These are phyloP conservation scores for Cercospora berteroae DNA, from an alignment of 2,329 filamentous ascomycete genomes.

Conservation along the genomic window DNA sequence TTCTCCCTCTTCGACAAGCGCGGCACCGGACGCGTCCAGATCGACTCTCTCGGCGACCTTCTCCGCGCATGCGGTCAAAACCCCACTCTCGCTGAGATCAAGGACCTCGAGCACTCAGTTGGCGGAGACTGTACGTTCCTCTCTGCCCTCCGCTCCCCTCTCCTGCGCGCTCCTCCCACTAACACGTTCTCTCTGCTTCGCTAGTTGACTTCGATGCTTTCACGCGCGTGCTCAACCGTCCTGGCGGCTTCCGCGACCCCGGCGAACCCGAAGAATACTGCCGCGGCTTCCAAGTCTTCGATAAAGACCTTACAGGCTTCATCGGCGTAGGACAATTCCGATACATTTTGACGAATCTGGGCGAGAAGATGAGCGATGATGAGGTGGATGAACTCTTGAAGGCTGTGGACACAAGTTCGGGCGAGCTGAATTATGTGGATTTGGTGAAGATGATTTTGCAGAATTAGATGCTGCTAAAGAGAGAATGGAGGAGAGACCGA, in stretches of 20 bases:
- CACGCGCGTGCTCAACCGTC: constrained; percentile 92
- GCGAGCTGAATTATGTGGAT: constrained; percentile 90
- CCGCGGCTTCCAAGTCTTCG: constrained; percentile 97
- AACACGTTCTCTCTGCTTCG: neutral
- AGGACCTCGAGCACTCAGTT: constrained; percentile 84
- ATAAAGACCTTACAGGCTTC: constrained; percentile 97
- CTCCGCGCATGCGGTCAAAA: constrained; percentile 97
- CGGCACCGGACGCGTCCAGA: constrained; percentile 85
- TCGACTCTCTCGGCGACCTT: constrained; percentile 86
- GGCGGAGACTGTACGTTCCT: constrained; percentile 80
- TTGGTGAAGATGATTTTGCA: constrained; percentile 44
- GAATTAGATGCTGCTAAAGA: constrained; percentile 29
- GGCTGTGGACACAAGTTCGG: constrained; percentile 91
- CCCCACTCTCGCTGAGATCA: constrained; percentile 89
- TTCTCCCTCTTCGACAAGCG: constrained; percentile 99
- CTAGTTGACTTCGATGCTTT: constrained; percentile 97
- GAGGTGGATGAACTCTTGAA: constrained; percentile 99
- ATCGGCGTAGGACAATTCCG: constrained; percentile 97
- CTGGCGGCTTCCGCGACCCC: constrained; percentile 95
- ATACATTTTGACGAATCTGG: constrained; percentile 94
- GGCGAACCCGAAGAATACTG: constrained; percentile 98
- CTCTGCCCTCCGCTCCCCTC: neutral
- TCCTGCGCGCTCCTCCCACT: neutral
- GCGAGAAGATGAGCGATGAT: constrained; percentile 99
- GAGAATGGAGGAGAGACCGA: neutral